These are phyloP conservation scores for Plasmodium sp. DNA, from an alignment of 169 alveolate species.

Conservation along the genomic window DNA sequence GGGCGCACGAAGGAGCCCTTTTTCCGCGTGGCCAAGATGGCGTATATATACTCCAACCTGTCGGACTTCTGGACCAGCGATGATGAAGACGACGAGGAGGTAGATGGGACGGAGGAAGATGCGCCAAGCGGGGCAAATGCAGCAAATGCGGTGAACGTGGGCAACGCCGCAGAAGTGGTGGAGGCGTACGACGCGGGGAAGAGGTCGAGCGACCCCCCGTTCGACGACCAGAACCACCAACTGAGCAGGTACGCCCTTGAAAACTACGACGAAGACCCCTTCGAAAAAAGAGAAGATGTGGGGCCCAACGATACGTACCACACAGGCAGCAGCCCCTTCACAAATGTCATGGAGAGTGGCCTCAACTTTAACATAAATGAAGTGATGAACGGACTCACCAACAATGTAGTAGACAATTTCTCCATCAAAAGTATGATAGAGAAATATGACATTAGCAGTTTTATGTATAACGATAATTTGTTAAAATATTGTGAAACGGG, in stretches of 20 bases:
- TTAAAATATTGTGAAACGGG: constrained; percentile 65
- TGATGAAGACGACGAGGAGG: constrained; percentile 80
- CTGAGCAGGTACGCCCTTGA: constrained; percentile 12
- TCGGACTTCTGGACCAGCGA: constrained; percentile 88
- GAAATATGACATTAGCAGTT: constrained; percentile 50
- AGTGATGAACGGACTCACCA: constrained; percentile 8
- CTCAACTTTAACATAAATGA: neutral
- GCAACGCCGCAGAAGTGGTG: constrained; percentile 18
- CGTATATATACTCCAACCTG: constrained; percentile 78
- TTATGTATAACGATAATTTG: constrained; percentile 49
- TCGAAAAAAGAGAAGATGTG: constrained; percentile 28
- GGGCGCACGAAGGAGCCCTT: neutral
- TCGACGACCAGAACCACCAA: neutral
- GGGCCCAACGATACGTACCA: neutral
- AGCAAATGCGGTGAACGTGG: constrained; percentile 4
- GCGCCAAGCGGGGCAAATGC: neutral
- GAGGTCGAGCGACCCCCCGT: neutral
- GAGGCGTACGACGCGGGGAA: neutral
- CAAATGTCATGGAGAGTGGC: neutral
- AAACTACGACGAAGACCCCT: constrained; percentile 1
- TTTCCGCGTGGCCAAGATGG: constrained; percentile 46
- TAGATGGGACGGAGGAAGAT: constrained; percentile 13
- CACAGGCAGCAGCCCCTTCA: neutral
- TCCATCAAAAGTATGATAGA: constrained; percentile 22
- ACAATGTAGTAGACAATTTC: constrained; percentile 20